Conservation (phyloP, 1,139 yeast genomes). For the Saccharomyces pastorianus region DNA sequence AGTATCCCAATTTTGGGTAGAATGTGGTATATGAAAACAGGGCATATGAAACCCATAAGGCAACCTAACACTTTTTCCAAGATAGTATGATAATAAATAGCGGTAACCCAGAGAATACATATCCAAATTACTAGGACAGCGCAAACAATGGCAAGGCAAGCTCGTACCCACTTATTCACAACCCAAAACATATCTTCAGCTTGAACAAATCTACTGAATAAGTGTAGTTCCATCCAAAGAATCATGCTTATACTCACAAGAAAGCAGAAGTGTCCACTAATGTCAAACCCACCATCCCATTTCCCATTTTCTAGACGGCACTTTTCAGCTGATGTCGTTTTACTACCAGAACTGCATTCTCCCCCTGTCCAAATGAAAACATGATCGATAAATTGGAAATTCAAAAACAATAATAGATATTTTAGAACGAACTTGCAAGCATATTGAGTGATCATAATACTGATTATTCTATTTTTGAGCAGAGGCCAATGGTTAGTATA, state of each 20-base stretch:
- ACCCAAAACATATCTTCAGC: constrained; percentile 10
- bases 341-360: constrained; percentile 20
- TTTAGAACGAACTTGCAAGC: constrained; percentile 25
- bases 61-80: constrained; percentile 50
- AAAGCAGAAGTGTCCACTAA: constrained; percentile 57
- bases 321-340: constrained; percentile 20
- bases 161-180: constrained; percentile 7
- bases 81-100: constrained; percentile 55
- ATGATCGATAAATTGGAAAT: constrained; percentile 31
- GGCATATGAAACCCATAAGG: constrained; percentile 39
- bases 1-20: constrained; percentile 17
- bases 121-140: constrained; percentile 36
- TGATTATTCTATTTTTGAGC: background rate
- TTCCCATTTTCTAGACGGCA: constrained; percentile 29
- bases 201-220: constrained; percentile 12
- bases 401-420: constrained; percentile 14
- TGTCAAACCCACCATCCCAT: constrained; percentile 55
- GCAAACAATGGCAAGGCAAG: constrained; percentile 9
- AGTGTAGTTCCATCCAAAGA: constrained; percentile 34
- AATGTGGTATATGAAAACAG: constrained; percentile 32
- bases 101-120: constrained; percentile 43
- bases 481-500: background rate
- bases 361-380: constrained; percentile 35
- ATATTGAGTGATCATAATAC: constrained; percentile 16
- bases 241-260: constrained; percentile 43